Evolutionary conservation across 805 yeast species (phyloP), one percentile per base, ranked within the genome.

Genomic region (Blastobotrys attinorum): DNA sequence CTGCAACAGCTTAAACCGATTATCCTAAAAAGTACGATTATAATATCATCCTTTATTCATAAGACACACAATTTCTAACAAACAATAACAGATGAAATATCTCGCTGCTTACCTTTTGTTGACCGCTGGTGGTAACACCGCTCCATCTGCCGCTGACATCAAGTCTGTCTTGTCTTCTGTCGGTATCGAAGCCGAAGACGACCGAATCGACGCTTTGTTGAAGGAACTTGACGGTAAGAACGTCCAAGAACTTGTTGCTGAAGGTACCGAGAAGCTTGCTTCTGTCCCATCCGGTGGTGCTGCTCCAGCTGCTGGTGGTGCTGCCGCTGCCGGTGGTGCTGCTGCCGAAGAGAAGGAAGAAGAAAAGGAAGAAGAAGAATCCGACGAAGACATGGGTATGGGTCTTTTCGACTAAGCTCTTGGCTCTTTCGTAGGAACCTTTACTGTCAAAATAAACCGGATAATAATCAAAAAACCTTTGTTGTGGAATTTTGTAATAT

Each of bases 91-190:
- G 67, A 77, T 88, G 97, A 92, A 88, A 85, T 90, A 90, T 82
- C 83, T 92, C 76, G 98, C 98, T 76, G 97, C 98, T 73, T 92
- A 92, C 80, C 83, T 92, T 74, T 83, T 90, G 76, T 81, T 92
- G 74, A 88, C 83, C 76, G 88, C 92, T 71, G 96, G 96, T 73
- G 98, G 97, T 71, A 81, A 80, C 77, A 70, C 88, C 69, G 66
- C 92, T 64, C 97, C 98, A 74, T 76, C 95, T 60, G 94, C 95
- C 62, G 80, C 83, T 66, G 90, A 87, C 72, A 78, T 92, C 78
- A 75, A 85, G 73, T 64, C 82, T 60, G 83, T 92, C 64, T 81
- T 92, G 68, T 83, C 85, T 68, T 75, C 97, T 48, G 97, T 90
- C 64, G 97, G 97, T 72, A 81, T 86, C 61, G 98, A 92, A 72